A percentile compares a stretch with the other conserved stretches of the same genome.
phyloP scores from a whole-genome alignment of 306 rosid species.

The Albizia julibrissin region DNA sequence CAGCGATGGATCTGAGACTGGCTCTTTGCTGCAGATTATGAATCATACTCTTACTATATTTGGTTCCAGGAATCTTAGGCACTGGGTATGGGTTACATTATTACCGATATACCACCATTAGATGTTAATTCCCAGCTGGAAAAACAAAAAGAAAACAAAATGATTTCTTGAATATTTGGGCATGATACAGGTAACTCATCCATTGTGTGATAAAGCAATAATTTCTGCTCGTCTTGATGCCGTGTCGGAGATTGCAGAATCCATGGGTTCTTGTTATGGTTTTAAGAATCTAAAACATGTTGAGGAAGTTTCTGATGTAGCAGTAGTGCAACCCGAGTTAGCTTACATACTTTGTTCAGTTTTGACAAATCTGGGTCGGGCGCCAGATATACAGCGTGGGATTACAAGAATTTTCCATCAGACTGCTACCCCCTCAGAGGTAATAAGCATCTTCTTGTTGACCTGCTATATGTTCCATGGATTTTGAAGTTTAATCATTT shows the following conservation, averaged over 20 bases:
- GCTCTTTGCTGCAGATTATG: slow-evolving; percentile 85
- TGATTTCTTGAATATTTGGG: slow-evolving; percentile 30
- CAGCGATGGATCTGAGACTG: slow-evolving; percentile 82
- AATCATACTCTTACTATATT: slow-evolving; percentile 81
- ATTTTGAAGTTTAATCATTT: slow-evolving; percentile 19
- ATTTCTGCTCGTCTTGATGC: slow-evolving; percentile 86
- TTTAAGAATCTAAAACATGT: slow-evolving; percentile 37
- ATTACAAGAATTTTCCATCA: slow-evolving; percentile 84
- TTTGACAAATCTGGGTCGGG: slow-evolving; percentile 68
- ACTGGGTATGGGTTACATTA: slow-evolving; percentile 63
- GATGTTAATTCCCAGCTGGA: slow-evolving; percentile 18
- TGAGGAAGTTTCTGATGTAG: slow-evolving; percentile 47
- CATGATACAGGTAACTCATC: slow-evolving; percentile 81
- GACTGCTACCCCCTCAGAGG: slow-evolving; percentile 91
- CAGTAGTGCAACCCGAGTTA: slow-evolving; percentile 51
- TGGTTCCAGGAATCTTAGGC: slow-evolving; percentile 94
- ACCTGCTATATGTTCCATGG: slow-evolving; percentile 13
- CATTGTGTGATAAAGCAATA: slow-evolving; percentile 79
- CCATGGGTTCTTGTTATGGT: slow-evolving; percentile 71
- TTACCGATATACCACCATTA: slow-evolving; percentile 19
- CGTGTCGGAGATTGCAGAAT: slow-evolving; percentile 83
- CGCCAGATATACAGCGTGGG: slow-evolving; percentile 90
- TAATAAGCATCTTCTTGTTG: slow-evolving; percentile 41
- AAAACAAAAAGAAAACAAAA: not conserved
- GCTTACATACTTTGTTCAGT: slow-evolving; percentile 66